Evolutionary conservation across 805 yeast genomes (phyloP).

Genomic region (Nakazawaea ernobii): DNA sequence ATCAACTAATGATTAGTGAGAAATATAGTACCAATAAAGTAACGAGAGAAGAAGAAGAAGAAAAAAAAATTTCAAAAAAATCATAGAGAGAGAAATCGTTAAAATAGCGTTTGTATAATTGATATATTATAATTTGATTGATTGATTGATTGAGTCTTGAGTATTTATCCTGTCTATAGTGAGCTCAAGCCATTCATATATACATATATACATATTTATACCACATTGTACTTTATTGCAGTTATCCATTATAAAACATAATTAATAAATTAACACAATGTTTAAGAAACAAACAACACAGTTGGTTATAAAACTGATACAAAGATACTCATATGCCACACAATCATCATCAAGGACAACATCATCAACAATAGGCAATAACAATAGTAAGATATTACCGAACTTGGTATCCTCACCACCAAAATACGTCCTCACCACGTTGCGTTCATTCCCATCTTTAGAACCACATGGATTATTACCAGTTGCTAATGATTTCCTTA

Average conservation of each 20-base stretch:
- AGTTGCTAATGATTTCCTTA: slow-evolving; percentile 64
- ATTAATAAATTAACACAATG: slow-evolving; percentile 1
- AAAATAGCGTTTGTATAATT: too few species aligned
- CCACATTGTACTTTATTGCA: too few species aligned
- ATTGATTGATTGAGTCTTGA: too few species aligned
- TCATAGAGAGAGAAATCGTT: too few species aligned
- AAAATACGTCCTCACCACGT: slow-evolving; percentile 65
- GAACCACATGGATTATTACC: slow-evolving; percentile 81
- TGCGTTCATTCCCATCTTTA: slow-evolving; percentile 82
- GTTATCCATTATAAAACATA: too few species aligned
- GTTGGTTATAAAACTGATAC: neutral
- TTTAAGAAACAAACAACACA: slow-evolving; percentile 1
- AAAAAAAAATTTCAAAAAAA: too few species aligned
- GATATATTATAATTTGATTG: too few species aligned
- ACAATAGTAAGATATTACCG: neutral
- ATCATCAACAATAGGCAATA: neutral
- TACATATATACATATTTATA: too few species aligned
- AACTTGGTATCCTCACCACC: slow-evolving; percentile 39
- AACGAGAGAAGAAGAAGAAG: too few species aligned
- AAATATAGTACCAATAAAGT: too few species aligned
- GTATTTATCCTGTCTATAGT: too few species aligned
- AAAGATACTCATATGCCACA: slow-evolving; percentile 1
- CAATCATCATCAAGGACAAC: neutral
- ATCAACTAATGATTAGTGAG: neutral
- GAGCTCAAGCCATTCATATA: too few species aligned